A percentile compares a stretch with the other conserved stretches of the same genome.
Evolutionary conservation across 1,139 yeast genomes (phyloP).

Genomic region (Keqinozyma sinolaborantium): DNA sequence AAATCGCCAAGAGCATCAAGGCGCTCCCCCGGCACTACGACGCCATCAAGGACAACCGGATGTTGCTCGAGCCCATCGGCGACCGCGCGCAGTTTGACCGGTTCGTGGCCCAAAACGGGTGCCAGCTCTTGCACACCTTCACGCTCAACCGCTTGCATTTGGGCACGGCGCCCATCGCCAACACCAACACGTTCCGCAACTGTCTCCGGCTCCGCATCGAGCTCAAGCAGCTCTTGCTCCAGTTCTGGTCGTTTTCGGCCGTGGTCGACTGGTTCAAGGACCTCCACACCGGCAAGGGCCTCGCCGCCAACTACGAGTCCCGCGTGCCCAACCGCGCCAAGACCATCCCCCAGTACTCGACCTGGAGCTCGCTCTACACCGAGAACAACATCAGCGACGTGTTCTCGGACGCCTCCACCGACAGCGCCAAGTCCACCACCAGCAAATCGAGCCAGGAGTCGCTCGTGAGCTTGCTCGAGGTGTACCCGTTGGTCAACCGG

Average conservation of each 20-base stretch:
- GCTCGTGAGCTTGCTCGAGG: not conserved
- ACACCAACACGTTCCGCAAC: slow-evolving; percentile 29
- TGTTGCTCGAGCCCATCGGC: slow-evolving; percentile 37
- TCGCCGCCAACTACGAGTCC: slow-evolving; percentile 9
- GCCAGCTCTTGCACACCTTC: slow-evolving; percentile 21
- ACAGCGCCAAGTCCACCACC: not conserved
- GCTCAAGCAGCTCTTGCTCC: slow-evolving; percentile 37
- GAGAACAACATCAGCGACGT: not conserved
- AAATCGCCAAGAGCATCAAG: slow-evolving; percentile 10
- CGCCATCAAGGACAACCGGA: slow-evolving; percentile 23
- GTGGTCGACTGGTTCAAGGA: slow-evolving; percentile 40
- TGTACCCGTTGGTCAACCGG: not conserved
- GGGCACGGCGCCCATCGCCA: slow-evolving; percentile 36
- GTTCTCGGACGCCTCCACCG: not conserved
- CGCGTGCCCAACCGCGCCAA: not conserved
- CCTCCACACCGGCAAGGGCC: slow-evolving; percentile 32
- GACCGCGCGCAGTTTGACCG: slow-evolving; percentile 11
- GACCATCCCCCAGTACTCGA: not conserved
- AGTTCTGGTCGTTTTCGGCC: slow-evolving; percentile 41
- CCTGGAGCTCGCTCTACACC: not conserved
- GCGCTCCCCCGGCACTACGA: slow-evolving; percentile 16
- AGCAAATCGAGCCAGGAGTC: not conserved
- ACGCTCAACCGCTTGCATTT: slow-evolving; percentile 30
- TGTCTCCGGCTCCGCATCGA: slow-evolving; percentile 39
- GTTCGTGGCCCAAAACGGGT: slow-evolving; percentile 19